Base-by-base conservation (phyloP, 352 stramenopile species). In the Phytophthora cryptogea region DNA sequence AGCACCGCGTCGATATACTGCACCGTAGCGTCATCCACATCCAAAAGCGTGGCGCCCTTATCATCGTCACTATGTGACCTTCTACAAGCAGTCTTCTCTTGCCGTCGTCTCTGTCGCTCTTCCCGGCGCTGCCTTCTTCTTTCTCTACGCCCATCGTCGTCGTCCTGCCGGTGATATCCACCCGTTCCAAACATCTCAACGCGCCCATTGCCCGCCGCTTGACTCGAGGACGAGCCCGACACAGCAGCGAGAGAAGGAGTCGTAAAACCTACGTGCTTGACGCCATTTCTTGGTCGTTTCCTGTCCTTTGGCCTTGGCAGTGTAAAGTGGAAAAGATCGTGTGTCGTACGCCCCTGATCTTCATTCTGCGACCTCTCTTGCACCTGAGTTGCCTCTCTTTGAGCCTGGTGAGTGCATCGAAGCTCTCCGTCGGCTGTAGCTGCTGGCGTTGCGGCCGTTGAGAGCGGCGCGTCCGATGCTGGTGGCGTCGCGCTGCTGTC, bases 1-100 rank as follows among this genome's bases (percentile, higher is more conserved):
- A 94, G 57, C 47, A 88, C 82, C 9, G 75, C 80, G 26, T 91
- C 77, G 3, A 93, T 84, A 69, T 90, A 92, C 39, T 83, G 74
- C 41, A 87, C 80, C 20, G 83, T 88, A 45, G 78, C 68, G 11
- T 88, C 80, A 35, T 80, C 71, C 8, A 77, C 71, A 55, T 68
- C 60, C 54, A 75, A 47, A 2, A 80, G 47, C 37, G 60, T 73
- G 5, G 66, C 57, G 37, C 53, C 70, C 55, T 70, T 80, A 36
- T 65, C 63, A 30, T 66, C 41, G 0, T 58, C 42, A 60, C 44
- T 73, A 11, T 30, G 55, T 13, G 53, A 59, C 9, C 50, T 53
- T 35, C 39, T 70, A 1, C 50, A 41, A 53, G 28, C 66, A 16
- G 37, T 30, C 28, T 66, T 70, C 45, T 70, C 66, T 23, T 56